phyloP scores from a whole-genome alignment of 169 alveolate species.

The Condylostoma magnum region DNA sequence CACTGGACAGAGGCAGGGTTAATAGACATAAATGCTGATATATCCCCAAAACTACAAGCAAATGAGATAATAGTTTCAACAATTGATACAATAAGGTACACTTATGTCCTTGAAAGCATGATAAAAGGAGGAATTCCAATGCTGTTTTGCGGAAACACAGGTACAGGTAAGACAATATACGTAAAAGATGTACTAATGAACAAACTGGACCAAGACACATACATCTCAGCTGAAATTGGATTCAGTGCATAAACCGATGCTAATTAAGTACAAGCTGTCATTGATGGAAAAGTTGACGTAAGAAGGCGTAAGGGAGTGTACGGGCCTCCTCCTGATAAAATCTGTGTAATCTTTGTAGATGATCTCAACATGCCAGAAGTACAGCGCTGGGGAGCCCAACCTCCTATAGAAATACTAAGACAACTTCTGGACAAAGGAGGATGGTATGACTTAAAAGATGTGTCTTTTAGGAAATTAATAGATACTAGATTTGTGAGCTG shows the following conservation, averaged over 20 bases:
- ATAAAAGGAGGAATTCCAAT: constrained; percentile 72
- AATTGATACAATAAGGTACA: constrained; percentile 85
- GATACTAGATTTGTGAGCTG: constrained; percentile 72
- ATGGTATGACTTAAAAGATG: constrained; percentile 73
- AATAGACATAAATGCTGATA: constrained; percentile 52
- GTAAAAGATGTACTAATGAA: constrained; percentile 62
- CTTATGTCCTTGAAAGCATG: constrained; percentile 66
- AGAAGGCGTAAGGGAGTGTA: constrained; percentile 78
- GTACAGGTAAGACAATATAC: constrained; percentile 92
- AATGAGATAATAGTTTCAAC: constrained; percentile 84
- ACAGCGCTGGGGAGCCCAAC: constrained; percentile 87
- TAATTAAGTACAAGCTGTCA: constrained; percentile 87
- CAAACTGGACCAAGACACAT: constrained; percentile 67
- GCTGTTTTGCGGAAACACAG: constrained; percentile 92
- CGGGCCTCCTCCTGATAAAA: constrained; percentile 76
- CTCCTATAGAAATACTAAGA: constrained; percentile 87
- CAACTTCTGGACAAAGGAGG: constrained; percentile 71
- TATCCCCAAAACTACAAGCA: constrained; percentile 75
- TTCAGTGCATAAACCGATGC: constrained; percentile 94
- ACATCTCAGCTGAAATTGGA: constrained; percentile 82
- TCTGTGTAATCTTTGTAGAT: constrained; percentile 82
- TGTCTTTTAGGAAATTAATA: constrained; percentile 57
- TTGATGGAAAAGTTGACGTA: constrained; percentile 89
- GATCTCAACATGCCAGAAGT: constrained; percentile 90
- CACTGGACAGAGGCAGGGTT: constrained; percentile 83